Base-by-base conservation (phyloP, 2,329 filamentous ascomycete genomes). In the Chaetoscypha palmicola region DNA sequence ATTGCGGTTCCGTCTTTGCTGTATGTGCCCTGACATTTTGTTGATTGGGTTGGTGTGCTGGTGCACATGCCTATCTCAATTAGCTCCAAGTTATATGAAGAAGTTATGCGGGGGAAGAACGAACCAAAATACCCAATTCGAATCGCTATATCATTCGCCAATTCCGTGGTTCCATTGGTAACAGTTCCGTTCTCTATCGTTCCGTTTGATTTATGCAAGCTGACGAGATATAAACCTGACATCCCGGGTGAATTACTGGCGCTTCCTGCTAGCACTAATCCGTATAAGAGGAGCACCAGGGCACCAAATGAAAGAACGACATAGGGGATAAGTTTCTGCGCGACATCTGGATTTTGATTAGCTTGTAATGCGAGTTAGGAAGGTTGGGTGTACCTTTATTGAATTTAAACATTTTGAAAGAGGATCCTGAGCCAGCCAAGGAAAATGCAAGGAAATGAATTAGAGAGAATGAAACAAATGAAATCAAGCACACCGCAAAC, bases 91-190 rank as follows among this genome's bases (percentile, higher is more conserved):
- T 31, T 14, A 31, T 11, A 31, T 31, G 12, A 14, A 14, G 5
- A 2, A 12, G 20, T 22, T 21, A 2, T 5, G n/a, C 9, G 3
- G 14, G 23, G 5, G 20, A 26, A 12, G 14, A n/a, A 35, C 39
- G 14, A 14, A 41, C 39, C 39, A 34, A 41, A 41, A n/a, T 41
- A 41, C 9, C 39, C 39, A 26, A 41, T 34, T 17, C n/a, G 20
- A 11, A 41, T 22, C 3, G 39, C 24, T 9, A 41, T 16, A 11
- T 41, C 30, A n/a, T 17, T 26, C 2, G 39, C 39, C 4, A 41
- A 22, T n/a, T 41, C 20, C 11, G 39, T 17, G 5, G 39, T 35
- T 19, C 21, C 39, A 10, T 33, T 41, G 12, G 16, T 21, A 20
- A 19, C 3, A 5, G 21, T 41, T n/a, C n/a, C 23, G 2, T 26